Base-by-base conservation (phyloP, 805 yeast genomes). In the Kluyveromyces starmeri region DNA sequence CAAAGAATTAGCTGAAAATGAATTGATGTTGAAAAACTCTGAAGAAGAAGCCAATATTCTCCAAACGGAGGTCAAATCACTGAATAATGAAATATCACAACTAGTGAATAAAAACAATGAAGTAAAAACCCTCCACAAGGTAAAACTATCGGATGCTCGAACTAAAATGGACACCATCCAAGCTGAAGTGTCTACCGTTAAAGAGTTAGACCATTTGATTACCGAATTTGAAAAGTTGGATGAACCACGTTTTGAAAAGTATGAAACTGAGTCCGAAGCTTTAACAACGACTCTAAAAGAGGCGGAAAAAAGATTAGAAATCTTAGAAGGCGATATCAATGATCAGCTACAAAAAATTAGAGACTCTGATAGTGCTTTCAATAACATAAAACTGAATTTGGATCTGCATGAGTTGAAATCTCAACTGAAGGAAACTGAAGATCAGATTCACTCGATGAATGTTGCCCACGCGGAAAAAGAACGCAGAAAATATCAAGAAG, bases 381-480 rank as follows among this genome's bases (percentile, higher is more conserved):
- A 84, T 20, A 75, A 74, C 37, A 59, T 84, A 7, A 61, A 72
- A 22, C 77, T 78, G 28, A 83, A 81, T 41, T 47, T 83, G 21
- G 83, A 79, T 40, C 61, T 77, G 10, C 55, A 78, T 9, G 60
- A 61, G 5, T 48, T 75, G 19, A 58, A 62, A 13, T 36, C 30
- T 1, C 70, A 74, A 35, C 44, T 71, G 0, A 47, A 44, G 1
- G 47, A 48, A 2, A 53, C 68, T 4, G 65, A 65, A 8, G 33
- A 44, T 0, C 62, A 65, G 12, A 64, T 83, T 4, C 42, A 37
- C 0, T 61, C 58, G 2, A 54, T 82, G 11, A 75, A 79, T 47
- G 51, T 67, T 1, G 64, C 62, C 12, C 65, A 74, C 39, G 84
- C 96, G 0, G 78, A 75, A 38, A 58, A 59, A 2, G 70, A 75